These are phyloP conservation scores for Aspergillus felis DNA, from an alignment of 2,329 filamentous ascomycete species.

Conservation along the genomic window DNA sequence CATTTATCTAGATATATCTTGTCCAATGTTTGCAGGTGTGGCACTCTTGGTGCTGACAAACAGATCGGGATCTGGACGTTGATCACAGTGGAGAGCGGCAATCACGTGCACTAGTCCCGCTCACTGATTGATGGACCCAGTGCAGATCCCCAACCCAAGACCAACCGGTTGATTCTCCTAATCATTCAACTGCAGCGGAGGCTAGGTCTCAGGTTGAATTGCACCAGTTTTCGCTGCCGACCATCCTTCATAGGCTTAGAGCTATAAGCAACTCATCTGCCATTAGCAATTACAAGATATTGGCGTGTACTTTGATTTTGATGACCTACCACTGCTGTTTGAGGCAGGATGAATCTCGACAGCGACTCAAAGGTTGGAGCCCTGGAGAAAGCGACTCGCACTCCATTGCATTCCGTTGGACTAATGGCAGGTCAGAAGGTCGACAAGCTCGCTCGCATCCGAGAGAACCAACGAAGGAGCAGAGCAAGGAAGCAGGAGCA, in stretches of 20 bases:
- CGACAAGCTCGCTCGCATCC: constrained; percentile 37
- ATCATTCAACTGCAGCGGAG: not conserved
- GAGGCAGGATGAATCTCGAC: not conserved
- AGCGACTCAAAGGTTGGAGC: constrained; percentile 11
- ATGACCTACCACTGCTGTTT: not conserved
- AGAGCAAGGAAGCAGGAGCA: constrained; percentile 34
- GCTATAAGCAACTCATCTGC: not conserved
- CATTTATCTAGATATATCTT: no score
- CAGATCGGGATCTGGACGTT: no score
- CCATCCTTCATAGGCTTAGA: not conserved
- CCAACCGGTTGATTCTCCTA: not conserved
- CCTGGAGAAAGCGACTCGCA: not conserved
- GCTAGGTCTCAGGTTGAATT: not conserved
- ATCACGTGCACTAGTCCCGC: not conserved
- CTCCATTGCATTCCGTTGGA: not conserved
- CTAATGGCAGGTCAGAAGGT: constrained; percentile 14
- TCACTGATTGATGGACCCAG: not conserved
- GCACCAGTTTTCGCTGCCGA: not conserved
- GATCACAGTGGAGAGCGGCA: not conserved
- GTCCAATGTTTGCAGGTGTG: no score
- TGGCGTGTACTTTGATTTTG: not conserved
- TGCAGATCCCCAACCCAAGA: no score
- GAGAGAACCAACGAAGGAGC: constrained; percentile 38
- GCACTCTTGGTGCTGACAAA: no score
- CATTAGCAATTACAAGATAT: not conserved